Percentiles rank a stretch among this genome's conserved stretches.
These are phyloP conservation scores for Claviceps sorghi DNA, from an alignment of 2,329 filamentous ascomycete species.

Conservation along the genomic window DNA sequence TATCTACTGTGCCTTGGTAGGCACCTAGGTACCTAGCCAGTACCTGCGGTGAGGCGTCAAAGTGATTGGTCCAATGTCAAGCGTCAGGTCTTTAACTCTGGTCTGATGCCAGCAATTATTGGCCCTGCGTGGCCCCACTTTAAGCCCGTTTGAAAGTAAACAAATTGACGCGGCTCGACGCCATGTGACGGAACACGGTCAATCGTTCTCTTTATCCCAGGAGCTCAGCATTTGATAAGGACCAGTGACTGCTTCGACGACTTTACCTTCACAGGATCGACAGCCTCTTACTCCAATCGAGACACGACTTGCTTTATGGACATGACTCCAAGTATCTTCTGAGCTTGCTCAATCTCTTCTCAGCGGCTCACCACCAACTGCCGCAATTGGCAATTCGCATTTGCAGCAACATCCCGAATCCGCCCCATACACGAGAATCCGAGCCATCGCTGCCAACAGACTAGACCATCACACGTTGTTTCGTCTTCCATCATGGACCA, in stretches of 20 bases:
- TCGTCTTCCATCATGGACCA: slow-evolving; percentile 12
- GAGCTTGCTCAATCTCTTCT: not conserved
- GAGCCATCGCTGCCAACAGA: not conserved
- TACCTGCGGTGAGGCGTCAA: not conserved
- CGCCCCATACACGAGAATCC: not conserved
- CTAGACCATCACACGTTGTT: not conserved
- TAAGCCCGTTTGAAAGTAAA: not conserved
- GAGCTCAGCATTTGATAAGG: not conserved
- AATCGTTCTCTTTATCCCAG: not conserved
- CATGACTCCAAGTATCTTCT: not conserved
- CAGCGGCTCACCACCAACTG: not conserved
- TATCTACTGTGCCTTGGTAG: too few species aligned
- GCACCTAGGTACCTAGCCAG: too few species aligned
- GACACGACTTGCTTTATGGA: not conserved
- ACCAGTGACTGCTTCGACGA: not conserved
- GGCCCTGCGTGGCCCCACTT: not conserved
- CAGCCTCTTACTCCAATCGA: not conserved
- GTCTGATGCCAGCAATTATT: not conserved
- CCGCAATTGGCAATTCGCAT: not conserved
- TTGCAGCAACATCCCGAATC: not conserved
- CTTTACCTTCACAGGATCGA: not conserved
- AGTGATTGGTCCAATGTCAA: not conserved
- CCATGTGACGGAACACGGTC: not conserved
- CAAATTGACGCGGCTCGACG: not conserved
- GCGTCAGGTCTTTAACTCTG: not conserved